Percentiles rank a stretch among this genome's conserved stretches.
phyloP scores from a whole-genome alignment of 495 filamentous ascomycete species.

The Bacidia rubella region DNA sequence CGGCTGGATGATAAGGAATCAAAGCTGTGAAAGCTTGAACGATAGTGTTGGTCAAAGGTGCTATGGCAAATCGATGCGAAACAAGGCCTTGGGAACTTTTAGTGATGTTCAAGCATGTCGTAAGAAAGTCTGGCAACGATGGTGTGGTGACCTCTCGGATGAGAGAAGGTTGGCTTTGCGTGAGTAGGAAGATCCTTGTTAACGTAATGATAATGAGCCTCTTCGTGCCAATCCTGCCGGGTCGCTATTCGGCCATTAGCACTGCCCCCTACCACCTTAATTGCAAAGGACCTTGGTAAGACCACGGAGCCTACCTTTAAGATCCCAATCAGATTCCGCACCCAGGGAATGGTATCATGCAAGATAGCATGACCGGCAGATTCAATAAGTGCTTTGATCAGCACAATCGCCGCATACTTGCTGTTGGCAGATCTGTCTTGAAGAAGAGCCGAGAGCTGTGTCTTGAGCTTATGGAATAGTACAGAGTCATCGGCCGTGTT shows the following conservation, averaged over 20 bases:
- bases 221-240: conserved; percentile 56
- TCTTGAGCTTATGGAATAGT: conserved; percentile 66
- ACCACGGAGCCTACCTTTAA: conserved; percentile 40
- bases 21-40: conserved; percentile 51
- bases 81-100: conserved; percentile 13
- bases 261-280: too few species aligned
- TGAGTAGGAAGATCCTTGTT: conserved; percentile 67
- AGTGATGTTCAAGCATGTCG: conserved; percentile 51
- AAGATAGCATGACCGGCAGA: conserved; percentile 68
- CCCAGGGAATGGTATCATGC: conserved; percentile 54
- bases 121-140: conserved; percentile 58
- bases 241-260: too few species aligned
- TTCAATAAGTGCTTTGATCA: conserved; percentile 72
- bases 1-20: conserved; percentile 63
- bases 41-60: conserved; percentile 42
- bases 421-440: conserved; percentile 57
- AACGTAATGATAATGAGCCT: conserved; percentile 60
- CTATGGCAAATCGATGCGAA: conserved; percentile 7
- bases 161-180: conserved; percentile 66
- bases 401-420: conserved; percentile 59
- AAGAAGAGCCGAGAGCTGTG: conserved; percentile 59
- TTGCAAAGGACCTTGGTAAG: too few species aligned
- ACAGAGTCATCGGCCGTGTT: conserved; percentile 44
- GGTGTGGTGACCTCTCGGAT: conserved; percentile 83
- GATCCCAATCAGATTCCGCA: conserved; percentile 54